Evolutionary conservation across 2,329 filamentous ascomycete genomes (phyloP), one percentile per base, ranked within the genome.

Genomic region (Zymoseptoria ardabiliae): DNA sequence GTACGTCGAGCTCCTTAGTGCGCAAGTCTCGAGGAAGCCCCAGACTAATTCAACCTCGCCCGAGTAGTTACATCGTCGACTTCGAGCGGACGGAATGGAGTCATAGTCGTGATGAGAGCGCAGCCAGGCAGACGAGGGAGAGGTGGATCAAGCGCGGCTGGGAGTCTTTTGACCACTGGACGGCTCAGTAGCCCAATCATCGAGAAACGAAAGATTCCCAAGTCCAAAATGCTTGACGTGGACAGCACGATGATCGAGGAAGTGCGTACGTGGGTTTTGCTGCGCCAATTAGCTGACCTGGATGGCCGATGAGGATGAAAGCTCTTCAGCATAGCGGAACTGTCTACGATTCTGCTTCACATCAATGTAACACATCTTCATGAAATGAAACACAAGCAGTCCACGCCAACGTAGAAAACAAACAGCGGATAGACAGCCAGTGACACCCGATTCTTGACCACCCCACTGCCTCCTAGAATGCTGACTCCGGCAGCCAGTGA

Each of bases 371-470:
- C 5, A 50, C 6, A 21, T 11, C 7, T 23, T 56, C 35, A 48
- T 20, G 52, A 97, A 74, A 99, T 96, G 75, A 97, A 97, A 81
- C 94, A 99, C 61, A 99, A 82, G 74, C 91, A 97, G 56, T 92
- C 93, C 67, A 99, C 80, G 35, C 90, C 90, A 59, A 97, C 79
- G 75, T 99, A 99, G 76, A 97, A 99, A 54, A 97, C 88, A 72
- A 97, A 89, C 56, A 99, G 79, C 58, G 94, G 94, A 72, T 95
- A 99, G 21, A 99, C 91, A 19, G 94, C 94, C 71, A 99, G 86
- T 22, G 87, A 90, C 53, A 97, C 92, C 54, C 94, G 83, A 76
- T 97, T 97, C 78, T 92, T 92, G 64, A 99, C 87, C 51, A 99
- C 93, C 11, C 94, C 94, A 59, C 92, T 97, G 50, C 94, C 94